These are phyloP conservation scores for Lasiodiplodia gonubiensis DNA, from an alignment of 2,329 filamentous ascomycete species.

Conservation along the genomic window DNA sequence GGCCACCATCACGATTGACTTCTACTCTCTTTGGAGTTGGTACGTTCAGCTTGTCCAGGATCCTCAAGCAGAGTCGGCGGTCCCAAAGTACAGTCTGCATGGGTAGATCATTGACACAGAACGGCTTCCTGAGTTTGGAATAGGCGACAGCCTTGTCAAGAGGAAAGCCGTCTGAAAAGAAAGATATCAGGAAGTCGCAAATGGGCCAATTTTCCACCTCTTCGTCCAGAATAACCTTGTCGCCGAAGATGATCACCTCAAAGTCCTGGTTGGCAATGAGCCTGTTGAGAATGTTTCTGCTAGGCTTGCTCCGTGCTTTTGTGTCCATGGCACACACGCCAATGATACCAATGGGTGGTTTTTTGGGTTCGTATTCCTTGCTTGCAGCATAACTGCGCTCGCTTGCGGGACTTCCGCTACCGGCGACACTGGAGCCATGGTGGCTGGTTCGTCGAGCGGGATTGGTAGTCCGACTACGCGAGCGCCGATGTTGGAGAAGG, in stretches of 20 bases:
- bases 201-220: slow-evolving; percentile 95
- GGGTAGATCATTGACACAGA: slow-evolving; percentile 94
- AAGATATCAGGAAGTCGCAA: slow-evolving; percentile 95
- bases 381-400: slow-evolving; percentile 72
- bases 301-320: slow-evolving; percentile 96
- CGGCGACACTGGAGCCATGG: slow-evolving; percentile 39
- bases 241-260: slow-evolving; percentile 95
- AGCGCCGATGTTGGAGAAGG: slow-evolving; percentile 32
- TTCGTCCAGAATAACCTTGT: slow-evolving; percentile 98
- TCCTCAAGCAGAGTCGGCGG: slow-evolving; percentile 82
- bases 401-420: slow-evolving; percentile 84
- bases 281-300: slow-evolving; percentile 91
- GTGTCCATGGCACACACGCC: slow-evolving; percentile 94
- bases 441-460: slow-evolving; percentile 62
- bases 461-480: slow-evolving; percentile 56
- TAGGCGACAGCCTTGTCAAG: slow-evolving; percentile 97
- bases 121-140: slow-evolving; percentile 88
- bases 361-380: slow-evolving; percentile 51
- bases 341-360: slow-evolving; percentile 67
- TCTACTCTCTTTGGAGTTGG: slow-evolving; percentile 88
- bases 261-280: slow-evolving; percentile 91
- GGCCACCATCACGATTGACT: slow-evolving; percentile 91
- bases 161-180: slow-evolving; percentile 97
- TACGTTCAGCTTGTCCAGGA: slow-evolving; percentile 87
- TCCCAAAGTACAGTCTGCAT: slow-evolving; percentile 99